Evolutionary conservation across 345 rosid species (phyloP).

Genomic region (Streptanthus diversifolius): DNA sequence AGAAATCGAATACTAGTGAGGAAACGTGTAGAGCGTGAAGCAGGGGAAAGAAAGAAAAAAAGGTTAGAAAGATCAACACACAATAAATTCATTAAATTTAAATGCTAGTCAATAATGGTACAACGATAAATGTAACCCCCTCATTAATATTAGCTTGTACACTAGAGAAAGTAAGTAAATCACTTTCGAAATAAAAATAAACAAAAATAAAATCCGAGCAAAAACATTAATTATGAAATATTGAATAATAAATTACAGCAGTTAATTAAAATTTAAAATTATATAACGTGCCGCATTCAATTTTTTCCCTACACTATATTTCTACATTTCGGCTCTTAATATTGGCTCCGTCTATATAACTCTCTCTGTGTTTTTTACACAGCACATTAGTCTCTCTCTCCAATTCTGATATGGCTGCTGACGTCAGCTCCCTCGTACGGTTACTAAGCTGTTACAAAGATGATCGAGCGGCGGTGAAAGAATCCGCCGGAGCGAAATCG

Average conservation of each 20-base stretch:
- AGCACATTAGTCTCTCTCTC: background rate
- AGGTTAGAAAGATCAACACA: constrained; percentile 15
- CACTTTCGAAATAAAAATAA: background rate
- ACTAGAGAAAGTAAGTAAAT: constrained; percentile 15
- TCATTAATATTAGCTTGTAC: constrained; percentile 23
- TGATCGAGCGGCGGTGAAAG: constrained; percentile 37
- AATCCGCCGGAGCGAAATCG: constrained; percentile 37
- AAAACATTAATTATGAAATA: background rate
- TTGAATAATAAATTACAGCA: background rate
- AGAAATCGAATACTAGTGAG: constrained; percentile 15
- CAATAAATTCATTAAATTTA: constrained; percentile 20
- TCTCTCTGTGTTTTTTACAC: background rate
- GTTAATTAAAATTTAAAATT: background rate
- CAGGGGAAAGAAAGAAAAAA: background rate
- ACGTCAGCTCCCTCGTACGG: constrained; percentile 50
- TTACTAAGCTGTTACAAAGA: constrained; percentile 46
- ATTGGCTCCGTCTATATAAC: constrained; percentile 15
- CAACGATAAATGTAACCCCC: constrained; percentile 38
- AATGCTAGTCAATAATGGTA: constrained; percentile 37
- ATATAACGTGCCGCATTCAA: constrained; percentile 31
- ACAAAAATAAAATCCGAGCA: background rate
- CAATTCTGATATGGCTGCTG: constrained; percentile 49
- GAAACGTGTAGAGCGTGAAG: constrained; percentile 35
- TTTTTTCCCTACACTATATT: background rate
- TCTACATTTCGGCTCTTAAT: background rate